A percentile compares a stretch with the other conserved stretches of the same genome.
Conservation (phyloP, 768 basidiomycete species). For the Russula brevipes region DNA sequence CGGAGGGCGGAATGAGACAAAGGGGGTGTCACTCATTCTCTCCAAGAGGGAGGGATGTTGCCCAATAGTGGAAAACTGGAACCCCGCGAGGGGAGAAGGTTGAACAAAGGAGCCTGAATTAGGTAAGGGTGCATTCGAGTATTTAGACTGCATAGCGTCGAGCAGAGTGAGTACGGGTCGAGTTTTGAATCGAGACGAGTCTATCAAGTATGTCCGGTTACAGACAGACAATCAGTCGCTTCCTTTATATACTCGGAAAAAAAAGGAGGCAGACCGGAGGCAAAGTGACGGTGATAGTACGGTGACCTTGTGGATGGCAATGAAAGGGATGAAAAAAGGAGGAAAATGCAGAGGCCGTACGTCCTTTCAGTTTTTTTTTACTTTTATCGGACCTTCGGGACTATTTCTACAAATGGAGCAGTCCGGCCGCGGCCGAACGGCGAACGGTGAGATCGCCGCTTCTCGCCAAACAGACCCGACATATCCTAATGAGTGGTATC, state of each 20-base stretch:
- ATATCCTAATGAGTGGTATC: slow-evolving; percentile 32
- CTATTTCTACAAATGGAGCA: neutral
- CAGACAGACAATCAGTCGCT: neutral
- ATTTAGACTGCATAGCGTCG: neutral
- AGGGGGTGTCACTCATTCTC: slow-evolving; percentile 3
- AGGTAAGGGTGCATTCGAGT: neutral
- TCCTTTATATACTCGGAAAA: neutral
- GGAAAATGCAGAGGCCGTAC: neutral
- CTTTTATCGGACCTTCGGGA: no score
- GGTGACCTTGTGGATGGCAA: neutral
- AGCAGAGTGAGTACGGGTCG: neutral
- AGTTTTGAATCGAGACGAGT: neutral
- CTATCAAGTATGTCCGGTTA: neutral
- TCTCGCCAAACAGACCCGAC: no score
- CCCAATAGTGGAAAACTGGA: slow-evolving; percentile 15
- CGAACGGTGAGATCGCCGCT: no score
- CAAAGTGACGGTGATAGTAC: neutral
- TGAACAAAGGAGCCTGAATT: neutral
- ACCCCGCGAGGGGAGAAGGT: neutral
- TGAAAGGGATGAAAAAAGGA: neutral
- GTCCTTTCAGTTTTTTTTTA: no score
- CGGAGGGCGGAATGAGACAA: neutral
- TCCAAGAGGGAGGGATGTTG: slow-evolving; percentile 10
- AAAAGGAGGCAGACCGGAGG: neutral
- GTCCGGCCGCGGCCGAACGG: neutral